A percentile compares a stretch with the other conserved stretches of the same genome.
phyloP scores from a whole-genome alignment of 225 moss, liverwort and hornwort species.

The Marchantia paleacea region DNA sequence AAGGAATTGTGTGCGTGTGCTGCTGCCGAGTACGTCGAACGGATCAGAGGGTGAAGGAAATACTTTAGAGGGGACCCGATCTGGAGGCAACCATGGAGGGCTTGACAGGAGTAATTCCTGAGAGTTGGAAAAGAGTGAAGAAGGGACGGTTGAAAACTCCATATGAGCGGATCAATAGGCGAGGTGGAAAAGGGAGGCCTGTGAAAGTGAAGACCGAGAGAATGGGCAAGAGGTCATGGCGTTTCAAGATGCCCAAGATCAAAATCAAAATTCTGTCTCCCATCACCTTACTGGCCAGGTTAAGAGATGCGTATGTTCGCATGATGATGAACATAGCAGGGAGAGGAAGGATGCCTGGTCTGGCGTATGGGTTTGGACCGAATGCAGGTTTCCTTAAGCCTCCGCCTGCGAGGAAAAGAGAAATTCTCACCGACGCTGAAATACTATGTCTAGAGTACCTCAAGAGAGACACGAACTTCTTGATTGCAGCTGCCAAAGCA shows the following conservation, averaged over 20 bases:
- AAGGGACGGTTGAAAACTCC: not conserved
- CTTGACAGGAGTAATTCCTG: conserved; percentile 18
- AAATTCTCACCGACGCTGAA: conserved; percentile 15
- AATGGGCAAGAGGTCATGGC: conserved; percentile 15
- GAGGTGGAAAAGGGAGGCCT: not conserved
- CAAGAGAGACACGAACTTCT: conserved; percentile 22
- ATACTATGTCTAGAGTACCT: conserved; percentile 24
- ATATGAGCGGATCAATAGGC: conserved; percentile 12
- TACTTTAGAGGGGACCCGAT: not conserved
- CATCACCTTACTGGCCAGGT: conserved; percentile 1
- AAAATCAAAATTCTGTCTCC: conserved; percentile 7
- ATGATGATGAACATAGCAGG: conserved; percentile 20
- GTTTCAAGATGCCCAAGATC: conserved; percentile 19
- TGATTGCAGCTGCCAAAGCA: conserved; percentile 19
- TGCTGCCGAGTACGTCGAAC: not conserved
- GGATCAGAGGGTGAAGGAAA: not conserved
- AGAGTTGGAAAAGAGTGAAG: conserved; percentile 7
- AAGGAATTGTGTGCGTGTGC: too few relatives aligned
- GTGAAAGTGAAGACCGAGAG: conserved; percentile 8
- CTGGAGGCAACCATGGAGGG: conserved; percentile 3
- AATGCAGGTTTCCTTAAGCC: conserved; percentile 9
- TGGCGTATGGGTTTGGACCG: not conserved
- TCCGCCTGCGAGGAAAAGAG: not conserved
- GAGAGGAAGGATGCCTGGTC: not conserved
- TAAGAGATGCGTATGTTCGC: conserved; percentile 23